A percentile compares a stretch with the other conserved stretches of the same genome.
These are phyloP conservation scores for Cucumis melo DNA, from an alignment of 306 rosid genomes.

Conservation along the genomic window DNA sequence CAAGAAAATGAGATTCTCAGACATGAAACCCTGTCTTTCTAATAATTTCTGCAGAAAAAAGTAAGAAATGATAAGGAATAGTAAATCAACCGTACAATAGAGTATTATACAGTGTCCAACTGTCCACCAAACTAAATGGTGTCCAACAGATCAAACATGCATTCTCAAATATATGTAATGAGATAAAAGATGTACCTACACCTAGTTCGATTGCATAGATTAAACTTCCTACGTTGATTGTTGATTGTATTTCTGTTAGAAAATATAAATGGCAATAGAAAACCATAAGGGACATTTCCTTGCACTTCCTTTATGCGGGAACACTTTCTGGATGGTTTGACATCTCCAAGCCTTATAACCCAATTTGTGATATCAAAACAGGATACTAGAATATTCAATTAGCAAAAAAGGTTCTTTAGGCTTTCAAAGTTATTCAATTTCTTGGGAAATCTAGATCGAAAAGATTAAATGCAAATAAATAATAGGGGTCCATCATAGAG, in stretches of 20 bases:
- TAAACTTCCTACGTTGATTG: neutral
- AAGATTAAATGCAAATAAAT: neutral
- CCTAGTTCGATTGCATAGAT: neutral
- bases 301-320: neutral
- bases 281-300: neutral
- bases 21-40: slow-evolving; percentile 37
- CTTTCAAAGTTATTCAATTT: neutral
- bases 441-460: neutral
- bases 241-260: neutral
- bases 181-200: neutral
- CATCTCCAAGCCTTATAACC: neutral
- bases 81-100: neutral
- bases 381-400: neutral
- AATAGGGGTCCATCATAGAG: neutral
- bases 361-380: neutral
- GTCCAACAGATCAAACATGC: slow-evolving; percentile 1
- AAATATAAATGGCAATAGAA: neutral
- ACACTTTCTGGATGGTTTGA: neutral
- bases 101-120: neutral
- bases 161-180: neutral
- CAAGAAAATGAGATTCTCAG: slow-evolving; percentile 39
- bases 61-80: slow-evolving; percentile 10
- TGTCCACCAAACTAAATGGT: slow-evolving; percentile 5
- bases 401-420: neutral
- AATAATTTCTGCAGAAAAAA: slow-evolving; percentile 38